These are phyloP conservation scores for Balakata baccata DNA, from an alignment of 345 rosid genomes.

Conservation along the genomic window DNA sequence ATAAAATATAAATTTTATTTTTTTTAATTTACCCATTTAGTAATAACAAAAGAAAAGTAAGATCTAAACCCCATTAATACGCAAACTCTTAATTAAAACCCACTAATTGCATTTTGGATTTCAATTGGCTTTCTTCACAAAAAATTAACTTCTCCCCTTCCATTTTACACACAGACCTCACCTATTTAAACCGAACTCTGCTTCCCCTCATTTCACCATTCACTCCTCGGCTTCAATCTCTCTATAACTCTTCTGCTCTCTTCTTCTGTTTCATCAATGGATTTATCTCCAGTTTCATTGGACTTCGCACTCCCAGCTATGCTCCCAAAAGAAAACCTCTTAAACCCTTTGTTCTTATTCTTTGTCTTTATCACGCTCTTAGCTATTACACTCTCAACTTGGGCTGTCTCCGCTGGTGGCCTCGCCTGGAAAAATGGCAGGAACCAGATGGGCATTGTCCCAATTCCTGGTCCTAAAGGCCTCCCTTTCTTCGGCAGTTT, in stretches of 20 bases:
- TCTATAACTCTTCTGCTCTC: neutral
- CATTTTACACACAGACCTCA: neutral
- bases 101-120: too few species aligned
- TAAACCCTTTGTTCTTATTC: slow-evolving; percentile 12
- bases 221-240: neutral
- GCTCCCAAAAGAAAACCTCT: slow-evolving; percentile 16
- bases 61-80: too few species aligned
- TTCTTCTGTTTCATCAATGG: neutral
- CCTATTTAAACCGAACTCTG: slow-evolving; percentile 6
- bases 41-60: too few species aligned
- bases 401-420: slow-evolving; percentile 43
- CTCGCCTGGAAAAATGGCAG: slow-evolving; percentile 47
- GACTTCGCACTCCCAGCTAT: slow-evolving; percentile 33
- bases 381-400: slow-evolving; percentile 15
- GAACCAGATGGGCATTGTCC: slow-evolving; percentile 30
- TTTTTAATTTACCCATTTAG: too few species aligned
- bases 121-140: too few species aligned
- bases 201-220: neutral
- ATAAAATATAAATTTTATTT: too few species aligned
- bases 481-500: slow-evolving; percentile 46
- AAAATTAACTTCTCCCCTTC: too few species aligned
- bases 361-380: slow-evolving; percentile 19
- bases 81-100: too few species aligned
- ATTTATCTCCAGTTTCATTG: neutral
- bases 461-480: slow-evolving; percentile 44